A percentile compares a stretch with the other conserved stretches of the same genome.
phyloP scores from a whole-genome alignment of 2,329 filamentous ascomycete genomes.

The Aspergillus novofumigatus region DNA sequence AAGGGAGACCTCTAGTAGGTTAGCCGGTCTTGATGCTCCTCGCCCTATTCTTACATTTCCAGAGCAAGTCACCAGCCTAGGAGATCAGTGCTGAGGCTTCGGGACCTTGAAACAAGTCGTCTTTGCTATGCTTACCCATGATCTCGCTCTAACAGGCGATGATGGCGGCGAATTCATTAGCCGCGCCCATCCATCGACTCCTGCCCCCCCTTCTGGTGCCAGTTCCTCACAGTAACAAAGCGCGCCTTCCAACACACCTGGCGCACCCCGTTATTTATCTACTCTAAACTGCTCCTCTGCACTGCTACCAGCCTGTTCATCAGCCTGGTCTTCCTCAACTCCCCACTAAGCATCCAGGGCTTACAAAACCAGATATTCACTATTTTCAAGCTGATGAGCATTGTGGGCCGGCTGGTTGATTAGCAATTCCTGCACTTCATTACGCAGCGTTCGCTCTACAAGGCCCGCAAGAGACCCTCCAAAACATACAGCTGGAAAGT shows the following conservation, averaged over 20 bases:
- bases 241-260: slow-evolving; percentile 90
- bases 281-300: slow-evolving; percentile 71
- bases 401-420: slow-evolving; percentile 61
- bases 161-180: no score
- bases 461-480: slow-evolving; percentile 58
- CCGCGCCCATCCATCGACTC: no score
- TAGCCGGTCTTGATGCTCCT: no score
- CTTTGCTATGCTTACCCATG: no score
- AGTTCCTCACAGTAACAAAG: slow-evolving; percentile 64
- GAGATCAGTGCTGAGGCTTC: no score
- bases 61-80: no score
- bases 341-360: slow-evolving; percentile 70
- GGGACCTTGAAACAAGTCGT: no score
- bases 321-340: slow-evolving; percentile 76
- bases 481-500: slow-evolving; percentile 72
- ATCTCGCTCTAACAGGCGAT: no score
- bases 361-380: slow-evolving; percentile 88
- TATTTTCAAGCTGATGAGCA: slow-evolving; percentile 79
- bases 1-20: no score
- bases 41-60: no score
- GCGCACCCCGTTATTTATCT: slow-evolving; percentile 85
- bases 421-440: slow-evolving; percentile 58
- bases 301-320: slow-evolving; percentile 68
- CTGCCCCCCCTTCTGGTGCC: slow-evolving; percentile 62
- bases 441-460: slow-evolving; percentile 56